These are phyloP conservation scores for Thoreauomyces humboldtii DNA, from an alignment of 192 early-diverging fungal species.

Conservation along the genomic window DNA sequence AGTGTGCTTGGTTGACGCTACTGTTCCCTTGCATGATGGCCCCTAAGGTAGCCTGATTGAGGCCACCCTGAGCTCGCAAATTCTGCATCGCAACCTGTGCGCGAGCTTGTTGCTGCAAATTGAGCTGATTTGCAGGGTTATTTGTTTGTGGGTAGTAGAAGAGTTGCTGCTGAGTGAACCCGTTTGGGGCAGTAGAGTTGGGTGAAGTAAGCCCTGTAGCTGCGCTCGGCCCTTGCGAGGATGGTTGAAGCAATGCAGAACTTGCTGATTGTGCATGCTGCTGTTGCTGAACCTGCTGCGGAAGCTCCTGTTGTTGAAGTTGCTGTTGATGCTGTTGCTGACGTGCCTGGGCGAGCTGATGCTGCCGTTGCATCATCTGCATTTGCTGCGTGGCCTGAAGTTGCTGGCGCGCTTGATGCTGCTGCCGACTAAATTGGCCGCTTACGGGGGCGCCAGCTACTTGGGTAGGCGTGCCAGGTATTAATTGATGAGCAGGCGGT, in stretches of 20 bases:
- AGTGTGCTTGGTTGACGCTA: constrained; percentile 3
- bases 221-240: neutral
- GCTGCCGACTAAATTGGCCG: constrained; percentile 7
- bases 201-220: neutral
- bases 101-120: constrained; percentile 12
- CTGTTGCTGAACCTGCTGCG: constrained; percentile 17
- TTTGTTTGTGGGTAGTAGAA: constrained; percentile 23
- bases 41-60: constrained; percentile 10
- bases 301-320: constrained; percentile 14
- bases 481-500: neutral
- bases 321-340: constrained; percentile 22
- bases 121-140: constrained; percentile 10
- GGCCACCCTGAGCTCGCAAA: neutral
- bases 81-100: constrained; percentile 22
- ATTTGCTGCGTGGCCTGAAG: neutral
- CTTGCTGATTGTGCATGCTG: constrained; percentile 18
- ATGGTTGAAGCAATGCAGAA: too few relatives aligned
- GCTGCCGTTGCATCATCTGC: constrained; percentile 1
- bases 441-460: constrained; percentile 2
- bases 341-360: constrained; percentile 1
- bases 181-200: constrained; percentile 18
- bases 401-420: constrained; percentile 7
- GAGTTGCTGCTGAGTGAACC: constrained; percentile 19
- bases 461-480: neutral
- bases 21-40: constrained; percentile 2